Evolutionary conservation across 1,139 yeast genomes (phyloP), one percentile per base, ranked within the genome.

Genomic region (Sugiyamaella neomexicana): DNA sequence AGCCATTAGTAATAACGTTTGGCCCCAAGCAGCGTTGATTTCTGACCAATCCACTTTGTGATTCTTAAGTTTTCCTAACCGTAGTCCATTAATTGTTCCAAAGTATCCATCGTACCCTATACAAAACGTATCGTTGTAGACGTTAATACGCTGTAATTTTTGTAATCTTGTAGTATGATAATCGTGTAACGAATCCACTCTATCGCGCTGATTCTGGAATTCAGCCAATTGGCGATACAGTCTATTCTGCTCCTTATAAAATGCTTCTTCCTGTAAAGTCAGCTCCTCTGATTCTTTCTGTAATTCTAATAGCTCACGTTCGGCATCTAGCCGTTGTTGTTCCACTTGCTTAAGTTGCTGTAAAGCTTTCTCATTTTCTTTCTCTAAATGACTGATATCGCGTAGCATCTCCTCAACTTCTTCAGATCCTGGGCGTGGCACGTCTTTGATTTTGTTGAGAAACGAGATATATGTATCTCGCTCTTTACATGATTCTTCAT

Each of bases 1-100:
- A 0, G 85, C 78, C 41, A 91, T 68, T 20, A 91, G 70, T 16
- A 90, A 69, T 2, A 89, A 80, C 1, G 91, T 74, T 63, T 91
- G 96, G 0, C 99, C 99, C 68, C 93, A 73, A 0, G 96, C 98
- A 1, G 95, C 95, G 67, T 91, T 93, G 41, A 90, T 83, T 64
- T 93, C 99, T 50, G 89, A 82, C 96, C 97, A 90, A 2, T 95
- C 87, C 0, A 91, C 76, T 52, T 66, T 79, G 56, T 76, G 73
- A 1, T 76, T 79, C 45, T 80, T 80, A 46, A 81, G 67, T 23
- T 82, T 72, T 0, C 98, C 99, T 12, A 93, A 69, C 54, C 97
- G 72, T 45, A 89, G 76, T 0, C 93, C 95, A 68, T 91, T 91
- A 27, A 93, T 91, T 0, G 95, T 86, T 0, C 95, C 97, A 71